Percentiles rank a stretch among this genome's conserved stretches.
Evolutionary conservation across 768 basidiomycete species (phyloP).

Genomic region (Stropharia rugosoannulata): DNA sequence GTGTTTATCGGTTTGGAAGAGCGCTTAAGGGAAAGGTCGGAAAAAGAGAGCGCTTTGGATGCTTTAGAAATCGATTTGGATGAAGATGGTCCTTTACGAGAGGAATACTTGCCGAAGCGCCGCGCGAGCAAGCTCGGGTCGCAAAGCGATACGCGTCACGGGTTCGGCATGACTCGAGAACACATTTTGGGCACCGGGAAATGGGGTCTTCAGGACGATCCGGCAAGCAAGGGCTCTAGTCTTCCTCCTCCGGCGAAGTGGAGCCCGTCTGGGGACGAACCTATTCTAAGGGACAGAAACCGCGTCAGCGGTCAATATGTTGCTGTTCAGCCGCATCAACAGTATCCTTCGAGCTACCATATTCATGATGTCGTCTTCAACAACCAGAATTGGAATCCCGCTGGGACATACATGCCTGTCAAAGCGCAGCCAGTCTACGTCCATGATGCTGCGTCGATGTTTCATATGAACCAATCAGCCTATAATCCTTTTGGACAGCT

Average conservation of each 20-base stretch:
- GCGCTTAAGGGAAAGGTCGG: constrained; percentile 50
- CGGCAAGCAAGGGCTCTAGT: background rate
- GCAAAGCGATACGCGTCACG: constrained; percentile 10
- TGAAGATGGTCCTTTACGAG: constrained; percentile 78
- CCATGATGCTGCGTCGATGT: constrained; percentile 35
- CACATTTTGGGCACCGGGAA: constrained; percentile 14
- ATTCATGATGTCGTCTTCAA: constrained; percentile 34
- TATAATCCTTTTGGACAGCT: constrained; percentile 40
- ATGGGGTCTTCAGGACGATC: constrained; percentile 18
- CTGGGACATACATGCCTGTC: constrained; percentile 29
- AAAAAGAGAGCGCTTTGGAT: constrained; percentile 45
- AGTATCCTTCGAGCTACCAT: constrained; percentile 36
- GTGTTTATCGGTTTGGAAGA: constrained; percentile 75
- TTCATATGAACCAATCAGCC: constrained; percentile 28
- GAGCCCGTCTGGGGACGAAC: constrained; percentile 82
- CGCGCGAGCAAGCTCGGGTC: constrained; percentile 39
- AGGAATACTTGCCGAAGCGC: constrained; percentile 78
- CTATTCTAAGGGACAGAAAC: constrained; percentile 55
- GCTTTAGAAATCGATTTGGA: constrained; percentile 76
- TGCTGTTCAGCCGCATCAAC: constrained; percentile 54
- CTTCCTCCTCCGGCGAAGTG: constrained; percentile 58
- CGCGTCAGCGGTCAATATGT: constrained; percentile 59
- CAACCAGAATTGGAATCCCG: constrained; percentile 40
- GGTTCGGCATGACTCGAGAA: constrained; percentile 7
- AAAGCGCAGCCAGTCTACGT: constrained; percentile 39